A percentile compares a stretch with the other conserved stretches of the same genome.
These are phyloP conservation scores for Hypoxylon sp. DNA, from an alignment of 2,329 filamentous ascomycete genomes.

Conservation along the genomic window DNA sequence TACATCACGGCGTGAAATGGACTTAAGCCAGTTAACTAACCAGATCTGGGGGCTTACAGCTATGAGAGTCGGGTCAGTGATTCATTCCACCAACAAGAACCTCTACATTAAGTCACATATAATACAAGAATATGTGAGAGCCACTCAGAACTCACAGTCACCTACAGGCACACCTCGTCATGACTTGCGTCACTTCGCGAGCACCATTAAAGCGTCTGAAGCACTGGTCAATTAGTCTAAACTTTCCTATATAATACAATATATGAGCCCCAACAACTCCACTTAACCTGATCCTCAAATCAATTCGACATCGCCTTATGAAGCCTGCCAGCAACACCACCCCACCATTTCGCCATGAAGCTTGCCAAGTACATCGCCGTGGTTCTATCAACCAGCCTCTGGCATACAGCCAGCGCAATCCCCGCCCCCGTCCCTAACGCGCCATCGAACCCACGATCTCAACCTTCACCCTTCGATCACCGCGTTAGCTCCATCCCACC, in stretches of 20 bases:
- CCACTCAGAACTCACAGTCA: background rate
- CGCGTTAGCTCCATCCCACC: background rate
- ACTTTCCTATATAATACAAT: background rate
- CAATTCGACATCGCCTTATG: background rate
- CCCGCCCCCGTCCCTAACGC: background rate
- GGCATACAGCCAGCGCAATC: conserved; percentile 13
- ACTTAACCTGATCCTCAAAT: background rate
- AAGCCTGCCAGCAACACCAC: background rate
- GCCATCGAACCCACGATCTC: background rate
- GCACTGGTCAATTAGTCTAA: background rate
- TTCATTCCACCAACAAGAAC: background rate
- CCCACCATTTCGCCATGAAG: conserved; percentile 16
- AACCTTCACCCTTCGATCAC: background rate
- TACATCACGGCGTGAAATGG: background rate
- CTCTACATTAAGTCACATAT: background rate
- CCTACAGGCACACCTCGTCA: background rate
- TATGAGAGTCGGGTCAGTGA: background rate
- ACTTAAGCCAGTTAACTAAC: too few species aligned
- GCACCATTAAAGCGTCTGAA: background rate
- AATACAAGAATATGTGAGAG: background rate
- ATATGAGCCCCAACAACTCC: background rate
- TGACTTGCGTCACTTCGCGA: background rate
- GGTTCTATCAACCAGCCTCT: conserved; percentile 22
- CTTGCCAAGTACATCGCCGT: background rate
- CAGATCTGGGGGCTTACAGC: background rate